A percentile compares a stretch with the other conserved stretches of the same genome.
These are phyloP conservation scores for Pseudocercospora cruenta DNA, from an alignment of 2,329 filamentous ascomycete species.

Conservation along the genomic window DNA sequence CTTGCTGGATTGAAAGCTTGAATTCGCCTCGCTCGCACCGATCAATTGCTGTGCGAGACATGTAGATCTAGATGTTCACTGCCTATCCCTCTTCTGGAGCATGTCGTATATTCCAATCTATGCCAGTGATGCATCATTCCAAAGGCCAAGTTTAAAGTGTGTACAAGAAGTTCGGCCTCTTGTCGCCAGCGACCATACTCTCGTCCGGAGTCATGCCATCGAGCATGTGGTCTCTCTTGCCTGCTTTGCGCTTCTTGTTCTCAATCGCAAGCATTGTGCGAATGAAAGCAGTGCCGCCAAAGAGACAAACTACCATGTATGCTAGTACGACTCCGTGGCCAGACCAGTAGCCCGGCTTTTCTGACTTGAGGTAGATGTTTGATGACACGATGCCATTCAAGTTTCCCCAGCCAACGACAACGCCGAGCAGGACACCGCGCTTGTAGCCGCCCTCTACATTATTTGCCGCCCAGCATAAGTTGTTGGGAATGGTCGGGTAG, in stretches of 20 bases:
- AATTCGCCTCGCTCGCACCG: not conserved
- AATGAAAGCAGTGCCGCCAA: constrained; percentile 69
- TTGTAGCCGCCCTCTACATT: constrained; percentile 91
- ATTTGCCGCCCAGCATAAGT: constrained; percentile 83
- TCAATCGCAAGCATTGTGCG: constrained; percentile 67
- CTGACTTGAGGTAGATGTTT: constrained; percentile 68
- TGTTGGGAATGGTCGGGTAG: constrained; percentile 66
- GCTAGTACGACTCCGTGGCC: constrained; percentile 77
- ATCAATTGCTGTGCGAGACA: not conserved
- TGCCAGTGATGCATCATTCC: not conserved
- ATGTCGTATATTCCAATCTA: not conserved
- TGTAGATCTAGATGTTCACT: not conserved
- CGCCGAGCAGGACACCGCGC: constrained; percentile 78
- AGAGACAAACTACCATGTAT: constrained; percentile 65
- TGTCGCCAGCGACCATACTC: constrained; percentile 69
- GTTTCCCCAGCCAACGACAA: constrained; percentile 90
- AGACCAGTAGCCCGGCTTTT: constrained; percentile 37
- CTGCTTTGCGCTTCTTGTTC: constrained; percentile 68
- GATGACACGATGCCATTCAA: constrained; percentile 81
- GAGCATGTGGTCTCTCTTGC: constrained; percentile 66
- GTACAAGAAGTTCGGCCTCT: constrained; percentile 46
- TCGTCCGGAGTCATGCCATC: constrained; percentile 66
- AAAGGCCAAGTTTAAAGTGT: not conserved
- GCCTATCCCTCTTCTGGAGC: not conserved
- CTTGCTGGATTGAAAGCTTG: not conserved